Conservation (phyloP, 768 basidiomycete genomes). For the Cystofilobasidium macerans region DNA sequence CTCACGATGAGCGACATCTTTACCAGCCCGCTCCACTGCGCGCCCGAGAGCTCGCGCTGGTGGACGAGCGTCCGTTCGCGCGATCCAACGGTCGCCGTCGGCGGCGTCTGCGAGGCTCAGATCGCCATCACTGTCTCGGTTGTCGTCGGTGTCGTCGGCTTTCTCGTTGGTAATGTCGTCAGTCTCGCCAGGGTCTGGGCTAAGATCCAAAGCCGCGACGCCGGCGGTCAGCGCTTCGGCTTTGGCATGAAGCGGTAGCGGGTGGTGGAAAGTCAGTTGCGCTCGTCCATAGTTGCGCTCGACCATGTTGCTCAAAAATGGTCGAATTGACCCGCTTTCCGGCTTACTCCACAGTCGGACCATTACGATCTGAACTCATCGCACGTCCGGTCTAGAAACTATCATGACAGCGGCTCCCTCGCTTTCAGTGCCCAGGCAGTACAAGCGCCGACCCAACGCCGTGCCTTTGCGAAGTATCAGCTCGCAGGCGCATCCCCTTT, state of each 20-base stretch:
- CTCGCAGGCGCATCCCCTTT: too few relatives aligned
- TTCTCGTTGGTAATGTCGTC: constrained; percentile 14
- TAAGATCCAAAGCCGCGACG: neutral
- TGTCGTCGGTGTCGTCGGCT: constrained; percentile 20
- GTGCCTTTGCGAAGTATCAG: too few relatives aligned
- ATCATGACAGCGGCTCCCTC: too few relatives aligned
- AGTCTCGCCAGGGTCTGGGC: constrained; percentile 10
- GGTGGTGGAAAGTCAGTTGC: neutral
- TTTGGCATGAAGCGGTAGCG: neutral
- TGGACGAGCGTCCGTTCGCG: constrained; percentile 59
- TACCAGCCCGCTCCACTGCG: constrained; percentile 71
- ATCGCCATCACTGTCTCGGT: constrained; percentile 18
- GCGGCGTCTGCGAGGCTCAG: constrained; percentile 8
- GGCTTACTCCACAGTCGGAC: too few relatives aligned
- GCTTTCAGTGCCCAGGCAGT: too few relatives aligned
- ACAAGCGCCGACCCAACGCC: too few relatives aligned
- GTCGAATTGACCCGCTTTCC: too few relatives aligned
- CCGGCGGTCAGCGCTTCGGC: neutral
- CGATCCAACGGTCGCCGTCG: constrained; percentile 31
- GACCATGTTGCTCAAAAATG: too few relatives aligned
- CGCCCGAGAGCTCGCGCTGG: constrained; percentile 47
- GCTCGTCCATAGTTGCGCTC: too few relatives aligned
- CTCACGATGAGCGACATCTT: constrained; percentile 87
- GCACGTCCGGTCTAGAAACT: too few relatives aligned
- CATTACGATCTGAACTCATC: too few relatives aligned